Percentiles rank a stretch among this genome's conserved stretches.
These are phyloP conservation scores for Exidia glandulosa DNA, from an alignment of 768 basidiomycete genomes.

Conservation along the genomic window DNA sequence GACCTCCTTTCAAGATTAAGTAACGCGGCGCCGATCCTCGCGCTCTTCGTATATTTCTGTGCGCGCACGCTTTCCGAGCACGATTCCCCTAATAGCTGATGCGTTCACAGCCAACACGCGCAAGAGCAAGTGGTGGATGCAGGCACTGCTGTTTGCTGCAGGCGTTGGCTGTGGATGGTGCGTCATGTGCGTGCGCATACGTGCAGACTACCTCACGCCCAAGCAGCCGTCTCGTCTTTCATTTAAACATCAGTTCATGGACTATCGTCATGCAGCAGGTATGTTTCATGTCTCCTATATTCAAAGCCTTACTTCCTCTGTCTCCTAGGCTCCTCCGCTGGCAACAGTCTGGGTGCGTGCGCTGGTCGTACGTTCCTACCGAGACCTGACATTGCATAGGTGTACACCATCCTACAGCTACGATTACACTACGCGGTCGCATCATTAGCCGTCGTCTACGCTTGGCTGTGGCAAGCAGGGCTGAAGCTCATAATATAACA, in stretches of 20 bases:
- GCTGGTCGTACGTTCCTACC: too few relatives aligned
- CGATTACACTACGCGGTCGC: slow-evolving; percentile 50
- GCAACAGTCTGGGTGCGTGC: slow-evolving; percentile 56
- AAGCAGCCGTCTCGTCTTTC: not conserved
- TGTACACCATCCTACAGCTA: slow-evolving; percentile 62
- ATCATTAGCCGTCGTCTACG: slow-evolving; percentile 40
- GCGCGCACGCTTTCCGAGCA: slow-evolving; percentile 14
- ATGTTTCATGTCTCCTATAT: slow-evolving; percentile 3
- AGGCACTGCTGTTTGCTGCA: slow-evolving; percentile 46
- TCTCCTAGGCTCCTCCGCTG: slow-evolving; percentile 56
- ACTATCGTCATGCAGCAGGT: slow-evolving; percentile 68
- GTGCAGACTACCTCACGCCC: slow-evolving; percentile 25
- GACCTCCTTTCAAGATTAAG: slow-evolving; percentile 47
- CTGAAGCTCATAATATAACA: slow-evolving; percentile 33
- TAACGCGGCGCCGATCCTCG: slow-evolving; percentile 61
- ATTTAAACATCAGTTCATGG: slow-evolving; percentile 26
- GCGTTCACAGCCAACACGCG: slow-evolving; percentile 47
- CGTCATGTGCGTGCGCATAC: slow-evolving; percentile 61
- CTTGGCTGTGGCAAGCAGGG: slow-evolving; percentile 52
- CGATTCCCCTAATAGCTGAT: not conserved
- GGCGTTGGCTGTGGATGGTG: slow-evolving; percentile 49
- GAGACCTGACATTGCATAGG: not conserved
- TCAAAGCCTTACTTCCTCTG: slow-evolving; percentile 1
- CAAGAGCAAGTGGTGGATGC: slow-evolving; percentile 43
- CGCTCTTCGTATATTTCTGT: slow-evolving; percentile 71